Evolutionary conservation across 345 rosid species (phyloP), one percentile per base, ranked within the genome.

Genomic region (Aquilaria sinensis): DNA sequence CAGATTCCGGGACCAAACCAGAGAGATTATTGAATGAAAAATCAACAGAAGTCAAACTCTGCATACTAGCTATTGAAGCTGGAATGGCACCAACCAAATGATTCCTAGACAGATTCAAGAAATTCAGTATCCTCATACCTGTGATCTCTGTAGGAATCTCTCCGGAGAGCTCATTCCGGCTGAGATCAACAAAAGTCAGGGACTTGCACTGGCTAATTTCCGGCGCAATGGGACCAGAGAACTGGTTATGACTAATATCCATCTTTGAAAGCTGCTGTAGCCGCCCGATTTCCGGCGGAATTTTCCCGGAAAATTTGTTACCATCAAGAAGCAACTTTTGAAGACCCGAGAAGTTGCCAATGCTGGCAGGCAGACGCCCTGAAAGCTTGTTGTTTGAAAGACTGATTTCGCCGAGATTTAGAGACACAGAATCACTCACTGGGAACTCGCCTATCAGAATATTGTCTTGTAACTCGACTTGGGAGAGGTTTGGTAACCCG

Each of bases 1-100:
- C 97, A 15, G 78, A 73, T 66, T 86, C 83, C 6, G 98, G 97
- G 33, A 93, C 74, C 47, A 75, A 72, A 43, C 98, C 98, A 0
- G 94, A 79, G 72, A 93, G 78, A 65, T 88, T 80, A 66, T 93
- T 93, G 72, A 81, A 85, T 61, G 98, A 93, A 73, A 93, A 90
- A 74, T 93, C 94, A 12, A 88, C 97, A 34, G 78, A 78, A 1
- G 90, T 88, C 55, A 93, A 79, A 74, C 92, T 86, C 78, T 81
- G 90, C 87, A 86, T 83, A 77, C 67, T 72, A 47, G 94, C 96
- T 7, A 93, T 53, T 60, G 83, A 82, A 31, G 55, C 71, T 0
- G 97, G 97, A 45, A 93, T 77, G 67, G 70, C 70, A 66, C 83
- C 74, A 76, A 74, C 85, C 55, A 93, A 60, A 37, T 66, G 80